These are phyloP conservation scores for Tephrocybe sp. DNA, from an alignment of 768 basidiomycete species.

Conservation along the genomic window DNA sequence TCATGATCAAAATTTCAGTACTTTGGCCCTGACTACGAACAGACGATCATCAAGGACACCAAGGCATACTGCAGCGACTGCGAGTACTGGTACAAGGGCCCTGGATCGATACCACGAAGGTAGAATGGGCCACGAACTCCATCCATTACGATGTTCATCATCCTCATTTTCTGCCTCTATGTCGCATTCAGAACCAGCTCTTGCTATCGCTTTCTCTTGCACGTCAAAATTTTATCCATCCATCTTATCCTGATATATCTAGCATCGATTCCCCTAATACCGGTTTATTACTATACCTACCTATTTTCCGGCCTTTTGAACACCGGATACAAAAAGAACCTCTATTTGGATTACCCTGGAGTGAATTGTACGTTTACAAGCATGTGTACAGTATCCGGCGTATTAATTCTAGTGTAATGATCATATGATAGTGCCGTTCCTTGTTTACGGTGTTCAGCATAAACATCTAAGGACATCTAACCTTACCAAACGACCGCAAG, in stretches of 20 bases:
- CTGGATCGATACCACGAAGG: conserved; percentile 36
- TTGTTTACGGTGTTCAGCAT: not conserved
- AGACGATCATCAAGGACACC: conserved; percentile 53
- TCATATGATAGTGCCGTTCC: not conserved
- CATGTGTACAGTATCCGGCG: too few relatives aligned
- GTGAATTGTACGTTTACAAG: too few relatives aligned
- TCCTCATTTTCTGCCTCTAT: conserved; percentile 4
- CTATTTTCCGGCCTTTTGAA: not conserved
- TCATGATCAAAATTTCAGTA: conserved; percentile 42
- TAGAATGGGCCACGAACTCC: conserved; percentile 20
- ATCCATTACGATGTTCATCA: conserved; percentile 4
- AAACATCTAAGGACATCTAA: too few relatives aligned
- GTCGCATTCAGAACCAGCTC: conserved; percentile 2
- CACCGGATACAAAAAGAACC: too few relatives aligned
- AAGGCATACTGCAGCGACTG: conserved; percentile 57
- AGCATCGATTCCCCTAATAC: not conserved
- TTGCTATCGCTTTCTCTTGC: conserved; percentile 17
- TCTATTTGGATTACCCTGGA: too few relatives aligned
- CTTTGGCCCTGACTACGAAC: conserved; percentile 66
- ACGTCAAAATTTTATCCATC: not conserved
- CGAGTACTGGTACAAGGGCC: conserved; percentile 56
- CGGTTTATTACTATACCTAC: not conserved
- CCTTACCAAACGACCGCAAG: conserved; percentile 71
- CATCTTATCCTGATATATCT: not conserved
- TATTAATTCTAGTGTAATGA: not conserved